Evolutionary conservation across 352 stramenopile species (phyloP), one percentile per base, ranked within the genome.

Genomic region (Phytophthora pinifolia): DNA sequence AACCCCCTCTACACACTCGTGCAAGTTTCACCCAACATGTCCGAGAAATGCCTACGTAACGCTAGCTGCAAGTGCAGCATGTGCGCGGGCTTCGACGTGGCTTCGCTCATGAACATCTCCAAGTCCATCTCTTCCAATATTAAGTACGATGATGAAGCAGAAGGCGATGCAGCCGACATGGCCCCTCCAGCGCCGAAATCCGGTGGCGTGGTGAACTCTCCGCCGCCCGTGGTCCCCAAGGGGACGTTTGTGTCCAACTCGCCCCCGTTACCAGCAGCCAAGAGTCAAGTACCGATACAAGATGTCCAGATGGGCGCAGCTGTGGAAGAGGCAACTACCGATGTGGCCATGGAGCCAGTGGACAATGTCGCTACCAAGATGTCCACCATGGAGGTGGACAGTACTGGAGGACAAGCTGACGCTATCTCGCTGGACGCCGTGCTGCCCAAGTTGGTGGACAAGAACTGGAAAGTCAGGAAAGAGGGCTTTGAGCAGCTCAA

Each of bases 401-500:
- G 22, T 27, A 4, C 31, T 44, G 39, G 20, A 39, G 64, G 14
- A 46, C 30, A 35, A 45, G 9, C 1, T 25, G 53, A 0, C 8
- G 27, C 9, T 12, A 12, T 72, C 8, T 57, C 59, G 15, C 12
- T 90, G 8, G 79, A 90, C 6, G 58, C 42, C 4, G 36, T 93
- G 3, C 41, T 89, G 25, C 61, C 67, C 12, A 79, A 89, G 44
- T 17, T 93, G 42, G 70, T 65, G 12, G 83, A 95, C 47, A 94
- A 92, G 65, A 92, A 89, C 65, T 96, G 86, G 86, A 94, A 93
- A 68, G 56, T 86, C 13, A 73, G 86, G 7, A 96, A 94, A 73
- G 77, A 89, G 63, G 86, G 67, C 0, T 94, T 84, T 47, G 86
- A 94, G 18, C 53, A 88, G 32, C 57, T 91, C 39, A 95, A 90